A percentile compares a stretch with the other conserved stretches of the same genome.
phyloP scores from a whole-genome alignment of 2,329 filamentous ascomycete species.

The Epichloe hybrida region DNA sequence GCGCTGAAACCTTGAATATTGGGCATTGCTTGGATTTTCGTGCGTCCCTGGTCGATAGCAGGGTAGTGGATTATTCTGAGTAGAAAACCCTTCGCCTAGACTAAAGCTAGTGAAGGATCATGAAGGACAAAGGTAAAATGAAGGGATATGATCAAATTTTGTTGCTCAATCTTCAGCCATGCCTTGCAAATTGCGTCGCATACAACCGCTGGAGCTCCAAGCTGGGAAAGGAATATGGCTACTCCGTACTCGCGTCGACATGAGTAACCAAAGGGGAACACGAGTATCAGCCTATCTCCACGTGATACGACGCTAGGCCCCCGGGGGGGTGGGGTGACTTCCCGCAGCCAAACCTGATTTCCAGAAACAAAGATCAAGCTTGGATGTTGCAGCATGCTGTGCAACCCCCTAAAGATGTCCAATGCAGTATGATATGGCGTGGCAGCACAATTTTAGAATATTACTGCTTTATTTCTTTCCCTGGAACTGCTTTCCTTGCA shows the following conservation, averaged over 20 bases:
- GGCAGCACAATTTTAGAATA: too few species aligned
- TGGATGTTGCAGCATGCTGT: too few species aligned
- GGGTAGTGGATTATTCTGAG: neutral
- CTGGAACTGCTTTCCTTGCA: too few species aligned
- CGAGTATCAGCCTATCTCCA: neutral
- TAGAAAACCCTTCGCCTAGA: neutral
- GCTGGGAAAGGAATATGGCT: neutral
- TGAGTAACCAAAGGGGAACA: neutral
- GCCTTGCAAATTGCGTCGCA: neutral
- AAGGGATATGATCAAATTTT: neutral
- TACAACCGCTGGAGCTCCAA: neutral
- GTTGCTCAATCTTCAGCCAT: neutral
- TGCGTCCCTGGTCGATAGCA: neutral
- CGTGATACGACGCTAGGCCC: neutral
- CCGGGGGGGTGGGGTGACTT: neutral
- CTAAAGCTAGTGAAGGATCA: neutral
- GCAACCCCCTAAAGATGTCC: too few species aligned
- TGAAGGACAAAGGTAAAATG: neutral
- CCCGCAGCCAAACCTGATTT: too few species aligned
- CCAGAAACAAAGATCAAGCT: too few species aligned
- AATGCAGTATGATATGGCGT: too few species aligned
- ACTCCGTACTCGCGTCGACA: neutral
- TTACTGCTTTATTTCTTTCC: too few species aligned
- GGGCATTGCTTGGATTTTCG: conserved; percentile 5
- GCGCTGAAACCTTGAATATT: conserved; percentile 45